These are phyloP conservation scores for Xylaria sp. DNA, from an alignment of 2,329 filamentous ascomycete species.

Conservation along the genomic window DNA sequence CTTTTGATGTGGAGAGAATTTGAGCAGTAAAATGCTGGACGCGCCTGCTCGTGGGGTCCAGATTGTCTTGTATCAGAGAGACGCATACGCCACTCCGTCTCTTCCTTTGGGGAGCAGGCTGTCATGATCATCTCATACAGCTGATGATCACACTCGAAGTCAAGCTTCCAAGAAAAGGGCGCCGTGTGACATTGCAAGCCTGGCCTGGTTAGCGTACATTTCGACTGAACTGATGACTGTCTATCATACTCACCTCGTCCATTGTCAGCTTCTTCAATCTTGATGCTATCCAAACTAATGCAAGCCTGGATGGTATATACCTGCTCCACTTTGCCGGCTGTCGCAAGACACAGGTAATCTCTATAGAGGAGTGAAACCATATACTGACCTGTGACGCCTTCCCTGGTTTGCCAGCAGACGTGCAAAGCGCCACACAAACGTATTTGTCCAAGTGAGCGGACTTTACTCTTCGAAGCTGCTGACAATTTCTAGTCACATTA, in stretches of 20 bases:
- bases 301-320: constrained; percentile 80
- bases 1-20: constrained; percentile 77
- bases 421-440: constrained; percentile 85
- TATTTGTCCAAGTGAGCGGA: constrained; percentile 83
- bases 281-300: constrained; percentile 73
- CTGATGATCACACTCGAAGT: constrained; percentile 81
- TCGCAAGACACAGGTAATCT: constrained; percentile 80
- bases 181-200: constrained; percentile 89
- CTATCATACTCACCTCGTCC: constrained; percentile 68
- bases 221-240: constrained; percentile 20
- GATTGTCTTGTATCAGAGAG: constrained; percentile 65
- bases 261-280: constrained; percentile 78
- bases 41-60: constrained; percentile 59
- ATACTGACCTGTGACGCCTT: constrained; percentile 78
- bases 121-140: constrained; percentile 88
- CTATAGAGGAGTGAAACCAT: constrained; percentile 88
- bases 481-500: constrained; percentile 58
- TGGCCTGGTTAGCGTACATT: constrained; percentile 52
- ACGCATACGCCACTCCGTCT: constrained; percentile 80
- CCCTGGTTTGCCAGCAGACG: constrained; percentile 80
- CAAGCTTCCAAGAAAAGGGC: constrained; percentile 89
- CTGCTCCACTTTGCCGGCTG: constrained; percentile 70
- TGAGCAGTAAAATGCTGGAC: constrained; percentile 68
- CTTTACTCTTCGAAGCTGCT: constrained; percentile 69
- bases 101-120: constrained; percentile 84